Percentiles rank a stretch among this genome's conserved stretches.
These are phyloP conservation scores for Saturnispora ahearnii DNA, from an alignment of 805 yeast genomes.

Conservation along the genomic window DNA sequence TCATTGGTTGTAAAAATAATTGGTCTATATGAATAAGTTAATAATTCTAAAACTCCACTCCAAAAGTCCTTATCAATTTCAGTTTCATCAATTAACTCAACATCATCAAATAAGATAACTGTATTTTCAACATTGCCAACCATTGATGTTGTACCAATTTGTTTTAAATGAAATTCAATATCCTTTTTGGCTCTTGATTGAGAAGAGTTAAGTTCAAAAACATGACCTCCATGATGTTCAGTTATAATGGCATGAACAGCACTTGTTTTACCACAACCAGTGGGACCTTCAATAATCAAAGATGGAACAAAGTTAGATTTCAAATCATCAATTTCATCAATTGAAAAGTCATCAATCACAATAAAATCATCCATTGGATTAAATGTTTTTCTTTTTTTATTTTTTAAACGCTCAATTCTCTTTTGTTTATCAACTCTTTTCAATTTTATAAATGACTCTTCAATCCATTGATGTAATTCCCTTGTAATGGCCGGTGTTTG, in stretches of 20 bases:
- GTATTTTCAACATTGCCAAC: slow-evolving; percentile 52
- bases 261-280: slow-evolving; percentile 73
- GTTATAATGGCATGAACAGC: slow-evolving; percentile 59
- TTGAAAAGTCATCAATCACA: slow-evolving; percentile 24
- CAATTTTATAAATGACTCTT: slow-evolving; percentile 29
- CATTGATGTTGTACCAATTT: slow-evolving; percentile 75
- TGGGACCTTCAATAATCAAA: slow-evolving; percentile 57
- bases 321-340: slow-evolving; percentile 28
- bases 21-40: slow-evolving; percentile 33
- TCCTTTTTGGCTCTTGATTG: slow-evolving; percentile 66
- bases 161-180: slow-evolving; percentile 54
- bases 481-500: slow-evolving; percentile 22
- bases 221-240: slow-evolving; percentile 51
- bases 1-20: slow-evolving; percentile 26
- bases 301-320: slow-evolving; percentile 45
- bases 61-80: slow-evolving; percentile 70
- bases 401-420: slow-evolving; percentile 17
- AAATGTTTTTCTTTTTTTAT: slow-evolving; percentile 12
- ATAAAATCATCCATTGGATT: slow-evolving; percentile 30
- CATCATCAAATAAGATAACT: slow-evolving; percentile 75
- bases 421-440: slow-evolving; percentile 24
- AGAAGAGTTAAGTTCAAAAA: slow-evolving; percentile 76
- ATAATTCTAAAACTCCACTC: slow-evolving; percentile 54
- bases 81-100: slow-evolving; percentile 66
- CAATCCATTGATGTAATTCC: slow-evolving; percentile 33